These are phyloP conservation scores for Volvox reticuliferus DNA, from an alignment of 139 green algal genomes.

Conservation along the genomic window DNA sequence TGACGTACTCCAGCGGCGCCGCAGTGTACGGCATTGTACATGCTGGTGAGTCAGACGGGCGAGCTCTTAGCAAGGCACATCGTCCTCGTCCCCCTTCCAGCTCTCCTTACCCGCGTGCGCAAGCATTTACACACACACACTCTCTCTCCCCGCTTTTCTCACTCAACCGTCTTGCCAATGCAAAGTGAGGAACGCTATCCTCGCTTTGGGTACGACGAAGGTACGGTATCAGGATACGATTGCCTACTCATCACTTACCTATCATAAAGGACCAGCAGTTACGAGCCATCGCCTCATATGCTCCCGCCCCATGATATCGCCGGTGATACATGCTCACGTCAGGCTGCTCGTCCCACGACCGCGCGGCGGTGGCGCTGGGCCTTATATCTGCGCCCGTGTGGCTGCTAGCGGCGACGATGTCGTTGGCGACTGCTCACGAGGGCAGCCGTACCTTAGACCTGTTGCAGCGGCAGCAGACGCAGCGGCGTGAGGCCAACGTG, in stretches of 20 bases:
- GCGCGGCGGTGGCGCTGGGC: neutral
- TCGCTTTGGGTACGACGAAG: too few relatives aligned
- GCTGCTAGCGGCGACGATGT: constrained; percentile 2
- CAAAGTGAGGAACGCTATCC: too few relatives aligned
- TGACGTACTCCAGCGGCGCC: neutral
- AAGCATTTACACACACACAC: too few relatives aligned
- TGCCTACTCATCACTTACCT: too few relatives aligned
- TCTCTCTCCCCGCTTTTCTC: neutral
- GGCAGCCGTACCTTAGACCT: neutral
- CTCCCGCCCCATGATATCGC: neutral
- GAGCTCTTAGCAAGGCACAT: too few relatives aligned
- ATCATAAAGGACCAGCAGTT: too few relatives aligned
- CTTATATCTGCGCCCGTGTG: constrained; percentile 31
- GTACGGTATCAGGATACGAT: too few relatives aligned
- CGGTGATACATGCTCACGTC: neutral
- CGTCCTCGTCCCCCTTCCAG: neutral
- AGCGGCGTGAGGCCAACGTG: neutral
- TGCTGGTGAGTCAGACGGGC: neutral
- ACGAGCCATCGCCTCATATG: too few relatives aligned
- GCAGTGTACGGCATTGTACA: constrained; percentile 16
- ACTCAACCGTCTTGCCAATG: too few relatives aligned
- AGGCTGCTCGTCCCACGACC: constrained; percentile 2
- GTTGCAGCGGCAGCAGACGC: constrained; percentile 4
- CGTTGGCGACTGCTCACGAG: constrained; percentile 15
- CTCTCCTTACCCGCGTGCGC: neutral